Evolutionary conservation across 768 basidiomycete species (phyloP), one percentile per base, ranked within the genome.

Genomic region (Leccinum longicurvipes): DNA sequence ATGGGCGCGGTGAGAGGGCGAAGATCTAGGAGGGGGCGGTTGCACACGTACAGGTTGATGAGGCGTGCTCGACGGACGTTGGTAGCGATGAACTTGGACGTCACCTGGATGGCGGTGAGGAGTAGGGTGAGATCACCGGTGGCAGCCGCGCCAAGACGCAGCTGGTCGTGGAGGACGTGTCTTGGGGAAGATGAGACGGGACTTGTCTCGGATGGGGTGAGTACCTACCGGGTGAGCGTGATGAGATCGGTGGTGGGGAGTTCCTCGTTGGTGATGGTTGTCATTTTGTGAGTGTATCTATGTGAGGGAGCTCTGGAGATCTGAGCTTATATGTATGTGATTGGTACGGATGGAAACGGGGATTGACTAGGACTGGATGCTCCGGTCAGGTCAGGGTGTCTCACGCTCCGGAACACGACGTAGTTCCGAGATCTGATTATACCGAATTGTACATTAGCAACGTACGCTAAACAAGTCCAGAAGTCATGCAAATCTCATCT

Each of bases 61-160:
- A 99, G 79, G 48, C 96, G 84, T 25, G 97, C 97, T 74, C 93
- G 92, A 62, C 97, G 86, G 66, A 99, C 97, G 68, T 98, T 98
- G 63, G 93, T 95, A 3, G 95, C 92, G 70, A 98, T 98, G 79
- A 98, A 98, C 74, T 93, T 94, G 77, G 90, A 93, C 29, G 92
- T 92, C 60, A 93, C 85, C 72, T 97, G 93, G 71, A 99, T 98
- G 47, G 94, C 96, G 58, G 88, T 96, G 61, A 99, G 82, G 54
- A 99, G 83, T 58, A 98, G 75, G 4, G 97, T 98, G 53, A 98
- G 77, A 76, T 98, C 97, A 56, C 97, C 96, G 1, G 92, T 93
- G 6, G 94, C 94, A 5, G 82, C 74, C 10, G 84, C 73, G 36
- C 95, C 95, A 27, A 95, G 77, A 55, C 87, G 85, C 61, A 91